A percentile compares a stretch with the other conserved stretches of the same genome.
These are phyloP conservation scores for Aspergillus chevalieri DNA, from an alignment of 2,329 filamentous ascomycete species.

Conservation along the genomic window DNA sequence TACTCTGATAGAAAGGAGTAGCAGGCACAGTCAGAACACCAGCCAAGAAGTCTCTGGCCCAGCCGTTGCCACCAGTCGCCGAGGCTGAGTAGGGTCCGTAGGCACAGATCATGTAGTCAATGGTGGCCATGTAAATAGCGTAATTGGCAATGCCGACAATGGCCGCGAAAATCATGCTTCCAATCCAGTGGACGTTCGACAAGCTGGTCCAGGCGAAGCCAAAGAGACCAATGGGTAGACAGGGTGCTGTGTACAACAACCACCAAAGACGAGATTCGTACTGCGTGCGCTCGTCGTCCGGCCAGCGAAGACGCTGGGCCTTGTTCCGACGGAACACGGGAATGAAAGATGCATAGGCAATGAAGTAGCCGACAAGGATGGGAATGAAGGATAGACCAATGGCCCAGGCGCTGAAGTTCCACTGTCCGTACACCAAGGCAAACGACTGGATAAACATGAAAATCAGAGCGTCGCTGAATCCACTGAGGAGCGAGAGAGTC, in stretches of 20 bases:
- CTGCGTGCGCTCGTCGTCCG: constrained; percentile 51
- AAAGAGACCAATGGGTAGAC: constrained; percentile 55
- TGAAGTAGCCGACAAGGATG: constrained; percentile 52
- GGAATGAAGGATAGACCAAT: constrained; percentile 52
- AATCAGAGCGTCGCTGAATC: constrained; percentile 60
- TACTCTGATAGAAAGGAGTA: constrained; percentile 44
- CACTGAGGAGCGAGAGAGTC: constrained; percentile 54
- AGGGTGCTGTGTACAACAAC: constrained; percentile 55
- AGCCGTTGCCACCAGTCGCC: constrained; percentile 62
- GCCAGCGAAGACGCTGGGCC: constrained; percentile 40
- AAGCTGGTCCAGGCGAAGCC: constrained; percentile 58
- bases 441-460: constrained; percentile 63
- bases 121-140: constrained; percentile 59
- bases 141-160: constrained; percentile 61
- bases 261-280: constrained; percentile 60
- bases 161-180: constrained; percentile 53
- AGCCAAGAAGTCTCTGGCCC: constrained; percentile 59
- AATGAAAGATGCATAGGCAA: constrained; percentile 55
- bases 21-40: constrained; percentile 58
- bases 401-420: constrained; percentile 48
- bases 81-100: constrained; percentile 62
- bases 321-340: constrained; percentile 49
- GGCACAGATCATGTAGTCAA: constrained; percentile 63
- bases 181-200: constrained; percentile 56
- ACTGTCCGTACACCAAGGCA: constrained; percentile 53